These are phyloP conservation scores for Globisporangium canariense DNA, from an alignment of 352 stramenopile genomes.

Conservation along the genomic window DNA sequence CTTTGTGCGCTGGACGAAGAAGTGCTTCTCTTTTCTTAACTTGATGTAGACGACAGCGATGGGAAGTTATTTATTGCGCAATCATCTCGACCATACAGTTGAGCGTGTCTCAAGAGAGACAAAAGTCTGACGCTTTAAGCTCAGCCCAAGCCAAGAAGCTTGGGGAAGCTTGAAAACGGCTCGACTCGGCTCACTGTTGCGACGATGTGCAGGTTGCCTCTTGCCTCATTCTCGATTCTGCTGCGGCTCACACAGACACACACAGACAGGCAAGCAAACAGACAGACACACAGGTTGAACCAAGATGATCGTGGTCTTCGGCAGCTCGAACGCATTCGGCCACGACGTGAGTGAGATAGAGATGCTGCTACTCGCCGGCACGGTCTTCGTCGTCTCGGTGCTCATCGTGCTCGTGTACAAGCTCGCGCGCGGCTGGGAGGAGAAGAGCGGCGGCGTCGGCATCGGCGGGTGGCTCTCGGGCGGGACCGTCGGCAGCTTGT, in stretches of 20 bases:
- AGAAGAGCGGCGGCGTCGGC: constrained; percentile 25
- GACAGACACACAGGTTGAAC: not conserved
- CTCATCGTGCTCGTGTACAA: constrained; percentile 76
- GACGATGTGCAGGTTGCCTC: not conserved
- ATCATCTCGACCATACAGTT: not conserved
- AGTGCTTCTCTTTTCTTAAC: not conserved
- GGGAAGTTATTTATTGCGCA: not conserved
- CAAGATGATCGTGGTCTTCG: constrained; percentile 66
- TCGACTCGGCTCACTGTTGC: not conserved
- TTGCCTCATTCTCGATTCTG: constrained; percentile 10
- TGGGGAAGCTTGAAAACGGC: no score
- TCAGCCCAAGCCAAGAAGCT: no score
- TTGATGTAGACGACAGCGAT: not conserved
- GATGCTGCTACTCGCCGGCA: constrained; percentile 62
- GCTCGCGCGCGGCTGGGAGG: constrained; percentile 63
- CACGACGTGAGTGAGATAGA: constrained; percentile 66
- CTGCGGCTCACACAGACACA: not conserved
- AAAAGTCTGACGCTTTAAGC: no score
- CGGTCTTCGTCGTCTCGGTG: constrained; percentile 72
- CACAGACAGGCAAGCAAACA: not conserved
- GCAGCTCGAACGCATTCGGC: constrained; percentile 70
- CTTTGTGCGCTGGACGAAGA: no score
- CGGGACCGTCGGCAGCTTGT: constrained; percentile 17
- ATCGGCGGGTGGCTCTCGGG: constrained; percentile 9
- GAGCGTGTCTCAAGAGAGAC: no score